Base-by-base conservation (phyloP, 495 filamentous ascomycete species). In the Aeminium ludgeri region DNA sequence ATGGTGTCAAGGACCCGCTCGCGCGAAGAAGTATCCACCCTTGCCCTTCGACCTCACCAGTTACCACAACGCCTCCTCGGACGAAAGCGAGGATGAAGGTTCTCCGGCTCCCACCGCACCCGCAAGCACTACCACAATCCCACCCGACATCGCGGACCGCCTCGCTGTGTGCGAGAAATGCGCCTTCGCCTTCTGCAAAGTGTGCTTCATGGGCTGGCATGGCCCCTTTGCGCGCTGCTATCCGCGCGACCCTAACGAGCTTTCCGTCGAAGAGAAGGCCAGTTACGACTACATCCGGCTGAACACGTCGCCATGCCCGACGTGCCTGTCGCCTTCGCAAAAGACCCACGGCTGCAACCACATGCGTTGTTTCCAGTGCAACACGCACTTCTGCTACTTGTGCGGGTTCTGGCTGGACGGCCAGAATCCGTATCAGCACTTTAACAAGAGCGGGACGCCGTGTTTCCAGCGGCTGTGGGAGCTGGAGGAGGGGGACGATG, bases 271-370 rank as follows among this genome's bases (percentile, higher is more conserved):
- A 53, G 89, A 97, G 43, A 70, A 80, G 40, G 82, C 82, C 1
- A 82, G 80, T 3, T 65, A 86, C 39, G 77, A 87, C 30, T 97
- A 86, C 53, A 63, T 97, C 44, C 66, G 65, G 30, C 46, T 72
- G 27, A 76, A 94, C 61, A 91, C 87, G 0, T 81, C 83, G 0
- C 73, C 76, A 8, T 97, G 89, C 54, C 89, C 89, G n/a, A 86
- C 82, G 3, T 97, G 89, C 58, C 69, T 62, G n/a, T 73, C 78
- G 1, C 82, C 81, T 0, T 76, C 75, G 16, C 81, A 95, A 51
- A 97, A 97, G 62, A 80, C 76, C 10, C 74, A 82, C 51, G 89
- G 89, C 25, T 97, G 89, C 72, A 97, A 97, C 58, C 89, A 97
- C 55, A 97, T 97, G 89, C 78, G 75, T 12, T 97, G 89, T 56